Conservation (phyloP, 805 yeast genomes). For the Grigorovia jiainica region DNA sequence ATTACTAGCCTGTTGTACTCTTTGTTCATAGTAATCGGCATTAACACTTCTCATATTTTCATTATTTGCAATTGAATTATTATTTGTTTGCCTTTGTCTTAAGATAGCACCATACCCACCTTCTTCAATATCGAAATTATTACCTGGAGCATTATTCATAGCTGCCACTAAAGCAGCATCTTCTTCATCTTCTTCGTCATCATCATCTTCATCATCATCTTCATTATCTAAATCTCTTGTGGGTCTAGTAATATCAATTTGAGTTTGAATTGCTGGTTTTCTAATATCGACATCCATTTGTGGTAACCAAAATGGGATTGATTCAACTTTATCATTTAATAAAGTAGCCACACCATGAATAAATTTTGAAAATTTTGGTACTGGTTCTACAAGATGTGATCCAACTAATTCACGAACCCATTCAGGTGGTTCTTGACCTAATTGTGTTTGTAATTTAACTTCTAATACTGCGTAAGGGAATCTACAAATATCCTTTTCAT, state of each 20-base stretch:
- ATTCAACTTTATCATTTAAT: conserved; percentile 69
- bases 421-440: conserved; percentile 97
- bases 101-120: conserved; percentile 38
- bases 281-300: conserved; percentile 95
- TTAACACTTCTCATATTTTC: conserved; percentile 15
- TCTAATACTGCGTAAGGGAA: conserved; percentile 97
- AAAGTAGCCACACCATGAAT: conserved; percentile 95
- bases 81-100: conserved; percentile 2
- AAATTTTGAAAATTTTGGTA: conserved; percentile 94
- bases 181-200: conserved; percentile 30
- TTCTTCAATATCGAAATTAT: conserved; percentile 63
- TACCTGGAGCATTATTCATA: conserved; percentile 37
- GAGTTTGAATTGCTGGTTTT: conserved; percentile 51
- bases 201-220: conserved; percentile 26
- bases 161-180: conserved; percentile 25
- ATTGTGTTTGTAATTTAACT: conserved; percentile 92
- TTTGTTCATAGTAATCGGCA: conserved; percentile 25
- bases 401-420: conserved; percentile 93
- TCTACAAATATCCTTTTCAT: conserved; percentile 77
- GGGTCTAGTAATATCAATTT: conserved; percentile 37
- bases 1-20: conserved; percentile 14
- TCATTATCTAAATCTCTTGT: conserved; percentile 14
- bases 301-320: conserved; percentile 95
- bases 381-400: conserved; percentile 93
- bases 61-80: not conserved